A percentile compares a stretch with the other conserved stretches of the same genome.
These are phyloP conservation scores for Rhizomucor pusillus DNA, from an alignment of 371 early-diverging fungal genomes.

Conservation along the genomic window DNA sequence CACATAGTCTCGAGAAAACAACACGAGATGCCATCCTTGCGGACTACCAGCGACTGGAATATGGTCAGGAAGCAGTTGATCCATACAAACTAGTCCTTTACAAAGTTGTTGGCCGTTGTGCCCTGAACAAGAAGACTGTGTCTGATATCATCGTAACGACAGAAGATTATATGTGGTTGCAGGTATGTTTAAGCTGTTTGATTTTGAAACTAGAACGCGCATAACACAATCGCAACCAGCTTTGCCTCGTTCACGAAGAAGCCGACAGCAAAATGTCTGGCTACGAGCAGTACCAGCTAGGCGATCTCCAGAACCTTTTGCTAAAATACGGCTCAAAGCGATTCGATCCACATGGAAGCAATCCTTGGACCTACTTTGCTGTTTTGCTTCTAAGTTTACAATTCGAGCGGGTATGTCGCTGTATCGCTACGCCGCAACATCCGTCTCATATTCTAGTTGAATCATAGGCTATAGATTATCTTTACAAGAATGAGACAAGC, in stretches of 20 bases:
- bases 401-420: constrained; percentile 76
- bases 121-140: constrained; percentile 63
- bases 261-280: constrained; percentile 35
- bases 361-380: constrained; percentile 78
- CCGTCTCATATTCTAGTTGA: no score
- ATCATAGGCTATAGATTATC: constrained; percentile 67
- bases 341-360: constrained; percentile 68
- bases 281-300: constrained; percentile 63
- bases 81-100: constrained; percentile 86
- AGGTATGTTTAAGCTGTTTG: constrained; percentile 15
- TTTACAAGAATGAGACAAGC: constrained; percentile 56
- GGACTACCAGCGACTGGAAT: constrained; percentile 58
- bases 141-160: constrained; percentile 62
- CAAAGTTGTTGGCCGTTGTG: constrained; percentile 88
- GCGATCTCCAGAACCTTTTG: constrained; percentile 63
- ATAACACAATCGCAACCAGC: constrained; percentile 24
- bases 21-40: constrained; percentile 48
- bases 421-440: no score
- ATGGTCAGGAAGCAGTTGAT: constrained; percentile 55
- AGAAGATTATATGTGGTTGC: constrained; percentile 88
- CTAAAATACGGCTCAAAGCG: constrained; percentile 64
- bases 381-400: constrained; percentile 81
- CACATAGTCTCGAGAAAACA: constrained; percentile 9
- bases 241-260: constrained; percentile 65
- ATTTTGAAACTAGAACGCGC: not conserved